These are phyloP conservation scores for Globisporangium recalcitrans DNA, from an alignment of 352 stramenopile species.

Conservation along the genomic window DNA sequence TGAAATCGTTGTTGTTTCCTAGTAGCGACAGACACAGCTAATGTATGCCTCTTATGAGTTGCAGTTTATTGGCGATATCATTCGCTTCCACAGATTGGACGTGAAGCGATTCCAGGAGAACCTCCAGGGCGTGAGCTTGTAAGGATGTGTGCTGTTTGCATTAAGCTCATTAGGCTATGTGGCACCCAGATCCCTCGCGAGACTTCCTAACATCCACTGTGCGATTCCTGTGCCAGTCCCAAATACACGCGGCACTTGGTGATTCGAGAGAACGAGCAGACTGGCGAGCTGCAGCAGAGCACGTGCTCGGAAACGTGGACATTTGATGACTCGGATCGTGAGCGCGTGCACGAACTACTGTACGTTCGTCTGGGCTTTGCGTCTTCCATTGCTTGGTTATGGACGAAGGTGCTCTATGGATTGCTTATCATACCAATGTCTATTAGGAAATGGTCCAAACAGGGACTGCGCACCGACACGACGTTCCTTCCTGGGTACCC, in stretches of 20 bases:
- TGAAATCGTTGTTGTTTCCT: not conserved
- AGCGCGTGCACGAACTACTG: constrained; percentile 37
- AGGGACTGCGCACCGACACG: constrained; percentile 32
- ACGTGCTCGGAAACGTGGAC: constrained; percentile 56
- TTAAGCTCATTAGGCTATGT: not conserved
- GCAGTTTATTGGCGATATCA: constrained; percentile 67
- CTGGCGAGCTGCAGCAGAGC: constrained; percentile 32
- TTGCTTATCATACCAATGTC: not conserved
- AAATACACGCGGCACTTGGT: constrained; percentile 51
- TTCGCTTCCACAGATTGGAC: constrained; percentile 73
- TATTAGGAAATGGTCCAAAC: constrained; percentile 42
- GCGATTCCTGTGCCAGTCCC: not conserved
- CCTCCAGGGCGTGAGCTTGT: constrained; percentile 55
- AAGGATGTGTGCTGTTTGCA: constrained; percentile 12
- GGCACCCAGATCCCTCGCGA: not conserved
- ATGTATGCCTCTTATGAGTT: not conserved
- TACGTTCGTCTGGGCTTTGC: constrained; percentile 14
- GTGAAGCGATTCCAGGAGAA: constrained; percentile 58
- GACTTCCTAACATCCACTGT: not conserved
- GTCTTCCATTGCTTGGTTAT: not conserved
- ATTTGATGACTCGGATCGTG: constrained; percentile 49
- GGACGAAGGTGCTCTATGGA: not conserved
- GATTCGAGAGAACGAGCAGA: constrained; percentile 27
- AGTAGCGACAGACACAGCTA: not conserved
- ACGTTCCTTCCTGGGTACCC: constrained; percentile 49